A percentile compares a stretch with the other conserved stretches of the same genome.
phyloP scores from a whole-genome alignment of 208 protist genomes.

The Leishmania lainsoni region DNA sequence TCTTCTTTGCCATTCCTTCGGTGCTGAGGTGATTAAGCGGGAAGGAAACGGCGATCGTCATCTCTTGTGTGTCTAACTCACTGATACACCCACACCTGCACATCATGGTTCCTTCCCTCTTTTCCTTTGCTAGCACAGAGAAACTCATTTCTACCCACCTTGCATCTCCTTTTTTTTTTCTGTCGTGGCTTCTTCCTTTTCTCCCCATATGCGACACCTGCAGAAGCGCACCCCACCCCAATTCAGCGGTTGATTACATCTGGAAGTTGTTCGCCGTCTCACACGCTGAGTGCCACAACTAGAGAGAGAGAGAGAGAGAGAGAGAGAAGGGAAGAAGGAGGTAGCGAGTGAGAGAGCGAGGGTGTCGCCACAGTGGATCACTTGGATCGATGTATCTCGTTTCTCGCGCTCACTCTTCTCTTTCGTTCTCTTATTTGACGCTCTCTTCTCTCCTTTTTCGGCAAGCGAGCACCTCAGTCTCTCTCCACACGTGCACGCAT shows the following conservation, averaged over 20 bases:
- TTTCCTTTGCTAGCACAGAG: not conserved
- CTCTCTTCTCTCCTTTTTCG: not conserved
- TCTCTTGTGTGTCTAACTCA: not conserved
- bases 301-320: not conserved
- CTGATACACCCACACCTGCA: not conserved
- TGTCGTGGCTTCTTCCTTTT: not conserved
- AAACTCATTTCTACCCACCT: not conserved
- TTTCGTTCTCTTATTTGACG: not conserved
- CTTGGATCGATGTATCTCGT: not conserved
- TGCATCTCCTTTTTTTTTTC: not conserved
- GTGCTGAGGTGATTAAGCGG: not conserved
- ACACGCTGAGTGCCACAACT: not conserved
- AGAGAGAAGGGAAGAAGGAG: not conserved
- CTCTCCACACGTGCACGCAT: not conserved
- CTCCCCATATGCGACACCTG: not conserved
- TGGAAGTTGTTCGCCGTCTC: not conserved
- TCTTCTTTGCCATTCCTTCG: not conserved
- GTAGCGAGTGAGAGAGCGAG: not conserved
- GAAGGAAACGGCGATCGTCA: not conserved
- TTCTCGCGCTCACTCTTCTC: not conserved
- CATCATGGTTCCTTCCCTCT: not conserved
- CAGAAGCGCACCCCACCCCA: not conserved
- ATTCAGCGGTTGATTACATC: not conserved
- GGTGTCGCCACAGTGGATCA: not conserved
- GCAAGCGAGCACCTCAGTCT: not conserved